Evolutionary conservation across 1,284 basidiomycete species (phyloP), one percentile per base, ranked within the genome.

Genomic region (Cerioporus squamosus): DNA sequence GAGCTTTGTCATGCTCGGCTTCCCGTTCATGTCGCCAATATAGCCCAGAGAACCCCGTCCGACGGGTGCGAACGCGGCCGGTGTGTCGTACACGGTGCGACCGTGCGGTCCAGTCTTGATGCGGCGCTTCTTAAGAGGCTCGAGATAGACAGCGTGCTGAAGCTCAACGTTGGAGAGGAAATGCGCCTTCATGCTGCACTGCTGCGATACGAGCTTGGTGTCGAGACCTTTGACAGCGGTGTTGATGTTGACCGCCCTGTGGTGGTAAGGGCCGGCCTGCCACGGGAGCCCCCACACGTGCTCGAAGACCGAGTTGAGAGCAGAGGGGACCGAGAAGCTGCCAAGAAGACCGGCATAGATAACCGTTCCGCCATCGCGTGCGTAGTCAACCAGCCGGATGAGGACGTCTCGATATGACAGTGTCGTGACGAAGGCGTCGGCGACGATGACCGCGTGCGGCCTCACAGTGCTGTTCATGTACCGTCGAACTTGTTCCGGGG

Each of bases 221-320:
- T 56, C 26, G 12, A 64, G n/a, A 5, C 55, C 50, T 6, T 65
- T 60, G 49, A 72, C 72, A 9, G 5, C 12, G 2, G 12, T 17
- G 31, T 62, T 62, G 39, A 62, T 33, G 18, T 33, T 18, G 47
- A 53, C 52, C 0, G 23, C 38, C 9, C 31, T 31, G 14, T 45
- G 24, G 29, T 26, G 10, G 36, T 52, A 60, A 9, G 17, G 5
- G 33, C 51, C 46, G 2, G 33, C 14, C 7, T 23, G 38, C 65
- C 65, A 66, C 0, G 62, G 62, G 22, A 66, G 18, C 6, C 26
- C 38, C 57, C 53, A 62, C 4, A 29, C 42, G 14, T 17, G 15
- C 65, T 57, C 39, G 44, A 66, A 64, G 53, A 52, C 51, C 17
- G 47, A 9, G 6, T 50, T 18, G 38, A 64, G 7, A 9, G 46